Percentiles rank a stretch among this genome's conserved stretches.
Conservation (phyloP, 164 flowering plant species). For the Nelumbo lutea region DNA sequence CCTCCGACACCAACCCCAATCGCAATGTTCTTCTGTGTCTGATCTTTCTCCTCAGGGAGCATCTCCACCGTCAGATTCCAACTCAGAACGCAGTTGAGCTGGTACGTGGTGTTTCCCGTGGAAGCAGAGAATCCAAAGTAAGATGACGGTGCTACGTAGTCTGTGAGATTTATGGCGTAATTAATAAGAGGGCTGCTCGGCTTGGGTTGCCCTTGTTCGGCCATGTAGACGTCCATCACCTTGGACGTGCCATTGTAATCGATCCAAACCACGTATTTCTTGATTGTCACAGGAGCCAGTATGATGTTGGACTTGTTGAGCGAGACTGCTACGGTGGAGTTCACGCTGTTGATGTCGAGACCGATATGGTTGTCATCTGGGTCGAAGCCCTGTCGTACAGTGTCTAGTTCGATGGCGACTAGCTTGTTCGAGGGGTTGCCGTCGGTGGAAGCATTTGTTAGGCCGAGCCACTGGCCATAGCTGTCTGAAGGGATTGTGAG, state of each 20-base stretch:
- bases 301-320: conserved; percentile 20
- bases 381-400: conserved; percentile 44
- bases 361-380: conserved; percentile 62
- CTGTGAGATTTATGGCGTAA: conserved; percentile 24
- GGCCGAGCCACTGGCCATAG: conserved; percentile 50
- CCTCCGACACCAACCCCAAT: neutral
- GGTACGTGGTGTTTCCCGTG: conserved; percentile 29
- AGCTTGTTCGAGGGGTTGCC: conserved; percentile 31
- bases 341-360: conserved; percentile 42
- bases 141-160: conserved; percentile 24
- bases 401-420: conserved; percentile 65
- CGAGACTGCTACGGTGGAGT: conserved; percentile 24
- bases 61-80: conserved; percentile 49
- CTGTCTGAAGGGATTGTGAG: conserved; percentile 29
- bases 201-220: conserved; percentile 15
- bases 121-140: conserved; percentile 72
- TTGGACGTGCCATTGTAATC: conserved; percentile 38
- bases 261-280: conserved; percentile 47
- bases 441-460: conserved; percentile 47
- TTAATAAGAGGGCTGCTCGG: conserved; percentile 34
- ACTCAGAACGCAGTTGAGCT: conserved; percentile 51
- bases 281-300: conserved; percentile 13
- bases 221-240: conserved; percentile 40
- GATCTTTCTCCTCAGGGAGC: conserved; percentile 12
- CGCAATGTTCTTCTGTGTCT: conserved; percentile 12